phyloP scores from a whole-genome alignment of 1,139 yeast genomes.

The Saccharomyces hybrid region DNA sequence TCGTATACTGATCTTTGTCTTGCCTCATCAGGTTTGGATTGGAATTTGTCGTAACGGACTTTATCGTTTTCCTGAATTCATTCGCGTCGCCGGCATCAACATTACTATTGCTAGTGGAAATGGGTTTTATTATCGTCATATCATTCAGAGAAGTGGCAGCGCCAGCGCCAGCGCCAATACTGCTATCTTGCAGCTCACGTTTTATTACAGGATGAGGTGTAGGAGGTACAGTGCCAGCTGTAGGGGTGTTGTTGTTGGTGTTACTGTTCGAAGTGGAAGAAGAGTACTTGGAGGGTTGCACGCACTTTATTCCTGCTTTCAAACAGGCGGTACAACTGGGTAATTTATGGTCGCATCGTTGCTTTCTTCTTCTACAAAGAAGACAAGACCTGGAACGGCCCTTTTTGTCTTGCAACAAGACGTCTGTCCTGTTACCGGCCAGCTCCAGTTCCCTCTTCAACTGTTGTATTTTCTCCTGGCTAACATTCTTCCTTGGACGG shows the following conservation, averaged over 20 bases:
- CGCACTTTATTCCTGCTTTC: slow-evolving; percentile 48
- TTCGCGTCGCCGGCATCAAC: not conserved
- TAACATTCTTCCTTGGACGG: slow-evolving; percentile 31
- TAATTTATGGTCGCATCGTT: slow-evolving; percentile 51
- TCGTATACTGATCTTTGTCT: slow-evolving; percentile 44
- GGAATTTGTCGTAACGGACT: slow-evolving; percentile 3
- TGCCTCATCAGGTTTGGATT: not conserved
- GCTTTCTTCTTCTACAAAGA: slow-evolving; percentile 46
- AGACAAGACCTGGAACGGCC: slow-evolving; percentile 47
- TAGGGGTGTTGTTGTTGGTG: not conserved
- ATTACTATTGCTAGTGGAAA: not conserved
- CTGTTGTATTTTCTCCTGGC: slow-evolving; percentile 29
- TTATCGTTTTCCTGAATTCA: slow-evolving; percentile 7
- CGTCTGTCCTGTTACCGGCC: slow-evolving; percentile 27
- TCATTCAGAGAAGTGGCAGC: not conserved
- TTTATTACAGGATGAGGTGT: not conserved
- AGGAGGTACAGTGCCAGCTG: slow-evolving; percentile 1
- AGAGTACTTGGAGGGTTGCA: slow-evolving; percentile 51
- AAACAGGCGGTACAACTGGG: slow-evolving; percentile 58
- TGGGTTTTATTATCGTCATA: not conserved
- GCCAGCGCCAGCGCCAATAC: not conserved
- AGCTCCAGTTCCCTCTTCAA: slow-evolving; percentile 30
- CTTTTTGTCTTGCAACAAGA: slow-evolving; percentile 34
- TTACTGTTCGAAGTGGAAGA: not conserved
- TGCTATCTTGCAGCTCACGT: not conserved